Evolutionary conservation across 306 rosid genomes (phyloP), one percentile per base, ranked within the genome.

Genomic region (Benincasa hispida): DNA sequence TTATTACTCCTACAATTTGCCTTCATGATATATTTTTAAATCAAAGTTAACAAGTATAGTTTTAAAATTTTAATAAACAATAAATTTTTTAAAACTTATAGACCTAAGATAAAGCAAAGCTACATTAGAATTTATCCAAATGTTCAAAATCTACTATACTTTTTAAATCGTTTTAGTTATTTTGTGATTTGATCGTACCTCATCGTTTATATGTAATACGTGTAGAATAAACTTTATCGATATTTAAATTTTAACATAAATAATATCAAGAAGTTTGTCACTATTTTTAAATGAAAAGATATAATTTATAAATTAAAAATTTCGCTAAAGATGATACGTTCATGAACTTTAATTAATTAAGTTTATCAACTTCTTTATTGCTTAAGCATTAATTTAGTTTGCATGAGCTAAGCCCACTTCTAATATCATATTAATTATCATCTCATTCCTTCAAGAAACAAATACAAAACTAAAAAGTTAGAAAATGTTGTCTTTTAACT

Each of bases 341-440:
- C 53, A 10, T 22, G 35, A 68, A 42, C 55, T 25, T 3, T 59
- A 59, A 66, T 34, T 59, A 59, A 59, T 59, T 59, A 27, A 5
- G 65, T 67, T n/a, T 37, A 47, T 68, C 74, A 41, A 42, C 53
- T 68, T 68, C 51, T n/a, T n/a, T n/a, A 68, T 68, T 41, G 74
- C 55, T 68, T 41, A 68, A 68, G 21, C 53, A 68, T 12, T 22
- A 41, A 5, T 68, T 68, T 41, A 41, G 54, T 35, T 11, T 63
- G 28, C 54, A 68, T 41, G 14, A 68, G 10, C 53, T 24, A 39
- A 39, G 22, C 34, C 54, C 55, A 68, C 13, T 24, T 68, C 35
- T 39, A 41, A 68, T 41, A 21, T 67, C 54, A 21, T 67, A 41
- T 21, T 39, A 42, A 41, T 68, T 68, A 68, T 41, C 54, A n/a